These are phyloP conservation scores for Tricholoma flavovirens DNA, from an alignment of 768 basidiomycete species.

Conservation along the genomic window DNA sequence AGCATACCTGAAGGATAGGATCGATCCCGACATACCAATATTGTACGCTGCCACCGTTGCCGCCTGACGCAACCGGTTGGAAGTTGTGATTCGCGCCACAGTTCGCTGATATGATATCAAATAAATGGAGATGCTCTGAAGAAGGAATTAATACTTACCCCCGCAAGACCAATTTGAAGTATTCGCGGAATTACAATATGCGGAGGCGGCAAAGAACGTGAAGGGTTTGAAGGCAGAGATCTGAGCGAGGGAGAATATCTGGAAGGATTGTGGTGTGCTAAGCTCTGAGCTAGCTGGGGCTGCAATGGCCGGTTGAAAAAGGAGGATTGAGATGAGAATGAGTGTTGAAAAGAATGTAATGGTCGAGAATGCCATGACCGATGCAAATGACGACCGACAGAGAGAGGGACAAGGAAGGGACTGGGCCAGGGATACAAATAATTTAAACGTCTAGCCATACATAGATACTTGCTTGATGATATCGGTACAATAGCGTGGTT, in stretches of 20 bases:
- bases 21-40: slow-evolving; percentile 32
- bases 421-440: too few species aligned
- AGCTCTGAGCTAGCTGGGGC: slow-evolving; percentile 12
- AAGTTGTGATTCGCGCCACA: slow-evolving; percentile 46
- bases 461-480: too few species aligned
- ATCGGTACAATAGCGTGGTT: too few species aligned
- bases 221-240: slow-evolving; percentile 41
- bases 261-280: slow-evolving; percentile 31
- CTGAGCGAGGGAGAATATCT: slow-evolving; percentile 32
- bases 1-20: slow-evolving; percentile 14
- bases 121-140: background rate
- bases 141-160: slow-evolving; percentile 14
- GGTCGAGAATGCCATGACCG: slow-evolving; percentile 4
- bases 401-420: too few species aligned
- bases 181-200: slow-evolving; percentile 38
- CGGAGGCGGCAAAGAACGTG: slow-evolving; percentile 46
- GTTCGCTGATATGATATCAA: slow-evolving; percentile 24
- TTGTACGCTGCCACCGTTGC: slow-evolving; percentile 39
- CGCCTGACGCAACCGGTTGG: slow-evolving; percentile 38
- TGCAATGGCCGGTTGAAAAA: background rate
- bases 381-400: background rate
- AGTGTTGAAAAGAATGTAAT: slow-evolving; percentile 1
- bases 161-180: slow-evolving; percentile 53
- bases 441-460: too few species aligned
- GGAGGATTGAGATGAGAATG: background rate